Evolutionary conservation across 306 rosid genomes (phyloP).

Genomic region (Vicia villosa): DNA sequence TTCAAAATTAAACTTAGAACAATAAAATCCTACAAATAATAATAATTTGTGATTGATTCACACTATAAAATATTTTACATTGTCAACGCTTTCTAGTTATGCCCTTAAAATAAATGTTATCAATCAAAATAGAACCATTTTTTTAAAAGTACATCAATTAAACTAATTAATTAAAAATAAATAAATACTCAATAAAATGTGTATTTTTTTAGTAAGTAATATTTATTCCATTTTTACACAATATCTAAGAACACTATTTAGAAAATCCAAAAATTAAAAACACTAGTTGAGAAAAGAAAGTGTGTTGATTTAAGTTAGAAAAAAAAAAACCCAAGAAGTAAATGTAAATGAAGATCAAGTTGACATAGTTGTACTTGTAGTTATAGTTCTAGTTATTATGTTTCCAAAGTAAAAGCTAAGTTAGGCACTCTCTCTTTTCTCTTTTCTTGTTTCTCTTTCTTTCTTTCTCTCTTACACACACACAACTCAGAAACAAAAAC

Average conservation of each 20-base stretch:
- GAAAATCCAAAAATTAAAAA: background rate
- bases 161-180: background rate
- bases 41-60: too few relatives aligned
- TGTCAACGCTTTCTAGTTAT: too few relatives aligned
- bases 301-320: background rate
- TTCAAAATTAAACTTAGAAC: too few relatives aligned
- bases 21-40: too few relatives aligned
- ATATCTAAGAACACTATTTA: background rate
- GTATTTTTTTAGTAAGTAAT: background rate
- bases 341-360: constrained; percentile 5
- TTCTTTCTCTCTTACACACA: background rate
- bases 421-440: background rate
- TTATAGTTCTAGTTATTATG: background rate
- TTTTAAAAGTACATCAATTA: background rate
- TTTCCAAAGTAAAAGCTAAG: background rate
- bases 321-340: background rate
- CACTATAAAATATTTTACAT: too few relatives aligned
- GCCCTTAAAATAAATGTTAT: too few relatives aligned
- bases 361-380: background rate
- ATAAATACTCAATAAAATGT: background rate
- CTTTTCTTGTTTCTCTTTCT: background rate
- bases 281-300: background rate
- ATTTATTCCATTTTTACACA: background rate
- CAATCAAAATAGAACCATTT: too few relatives aligned
- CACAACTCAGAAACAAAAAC: background rate